Base-by-base conservation (phyloP, 2,329 filamentous ascomycete species). In the Aspergillus alliaceus region DNA sequence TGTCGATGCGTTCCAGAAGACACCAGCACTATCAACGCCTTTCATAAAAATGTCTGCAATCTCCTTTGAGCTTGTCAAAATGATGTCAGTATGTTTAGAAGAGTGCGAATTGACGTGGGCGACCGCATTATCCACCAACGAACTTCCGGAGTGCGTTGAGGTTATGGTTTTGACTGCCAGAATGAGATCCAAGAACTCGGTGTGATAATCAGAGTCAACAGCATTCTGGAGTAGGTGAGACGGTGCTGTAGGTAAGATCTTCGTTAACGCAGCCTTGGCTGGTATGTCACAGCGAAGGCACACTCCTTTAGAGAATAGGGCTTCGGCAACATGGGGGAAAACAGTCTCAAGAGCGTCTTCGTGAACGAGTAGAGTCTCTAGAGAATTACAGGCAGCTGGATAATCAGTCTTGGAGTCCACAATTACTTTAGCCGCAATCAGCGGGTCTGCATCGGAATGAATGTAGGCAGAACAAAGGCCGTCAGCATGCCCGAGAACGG, bases 1-100 rank as follows among this genome's bases (percentile, higher is more conserved):
- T 8, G 91, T 96, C 24, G 91, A 96, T 7, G 92, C 90, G 73
- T 99, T 99, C 92, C 93, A 97, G 82, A 96, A 99, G 18, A 93
- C 93, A 52, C 93, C 93, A 0, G 92, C 90, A 27, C 91, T 91
- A 77, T 98, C 95, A 51, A 98, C 86, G 57, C 86, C 86, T 44
- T 86, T 84, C 84, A 96, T 90, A 80, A 98, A 99, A 50, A 80
- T 80, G 68, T 96, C 88, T 4, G 95, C 93, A 31, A 86, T 80
- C 9, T 81, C 79, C 48, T 80, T 74, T 25, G 86, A 85, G 5
- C 85, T 78, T 0, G 93, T 98, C 59, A 98, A 76, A 71, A 99
- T 96, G 51, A 84, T 86, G 72, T 99, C 95, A 8, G 95, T 99
- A 81, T 99, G 95, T 74, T 96, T 90, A 12, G 92, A 96, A 52